Conservation (phyloP, 2,329 filamentous ascomycete genomes). For the Tetracladium maxilliforme region DNA sequence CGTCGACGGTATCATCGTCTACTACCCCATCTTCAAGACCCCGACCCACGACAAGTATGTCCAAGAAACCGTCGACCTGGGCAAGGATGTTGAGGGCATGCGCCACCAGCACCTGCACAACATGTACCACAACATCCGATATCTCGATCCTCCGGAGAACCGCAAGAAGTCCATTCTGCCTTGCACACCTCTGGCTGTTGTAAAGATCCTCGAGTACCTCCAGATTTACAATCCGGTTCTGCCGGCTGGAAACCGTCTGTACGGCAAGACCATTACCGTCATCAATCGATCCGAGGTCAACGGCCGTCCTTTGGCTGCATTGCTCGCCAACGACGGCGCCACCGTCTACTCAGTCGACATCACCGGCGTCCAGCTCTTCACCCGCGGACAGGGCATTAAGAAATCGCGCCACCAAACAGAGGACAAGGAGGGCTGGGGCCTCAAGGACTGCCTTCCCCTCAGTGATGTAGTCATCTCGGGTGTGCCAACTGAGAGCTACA, state of each 20-base stretch:
- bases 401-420: conserved; percentile 76
- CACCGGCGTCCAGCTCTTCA: conserved; percentile 83
- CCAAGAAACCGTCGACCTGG: conserved; percentile 79
- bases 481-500: conserved; percentile 77
- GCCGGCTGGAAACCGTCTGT: conserved; percentile 81
- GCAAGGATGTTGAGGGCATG: conserved; percentile 92
- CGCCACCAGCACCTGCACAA: conserved; percentile 93
- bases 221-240: conserved; percentile 95
- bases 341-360: conserved; percentile 92
- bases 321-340: conserved; percentile 91
- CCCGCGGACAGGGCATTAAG: conserved; percentile 73
- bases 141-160: conserved; percentile 66
- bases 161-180: conserved; percentile 83
- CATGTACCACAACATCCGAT: conserved; percentile 98
- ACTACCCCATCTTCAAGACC: conserved; percentile 85
- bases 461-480: conserved; percentile 94
- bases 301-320: conserved; percentile 76
- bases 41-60: conserved; percentile 89
- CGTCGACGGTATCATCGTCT: conserved; percentile 88
- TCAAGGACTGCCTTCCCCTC: conserved; percentile 70
- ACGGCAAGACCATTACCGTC: conserved; percentile 87
- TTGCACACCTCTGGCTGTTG: conserved; percentile 87
- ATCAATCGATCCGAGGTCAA: conserved; percentile 96
- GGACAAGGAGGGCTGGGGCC: conserved; percentile 64
- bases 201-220: conserved; percentile 93